Base-by-base conservation (phyloP, 2,329 filamentous ascomycete species). In the Fusarium azukiicola region DNA sequence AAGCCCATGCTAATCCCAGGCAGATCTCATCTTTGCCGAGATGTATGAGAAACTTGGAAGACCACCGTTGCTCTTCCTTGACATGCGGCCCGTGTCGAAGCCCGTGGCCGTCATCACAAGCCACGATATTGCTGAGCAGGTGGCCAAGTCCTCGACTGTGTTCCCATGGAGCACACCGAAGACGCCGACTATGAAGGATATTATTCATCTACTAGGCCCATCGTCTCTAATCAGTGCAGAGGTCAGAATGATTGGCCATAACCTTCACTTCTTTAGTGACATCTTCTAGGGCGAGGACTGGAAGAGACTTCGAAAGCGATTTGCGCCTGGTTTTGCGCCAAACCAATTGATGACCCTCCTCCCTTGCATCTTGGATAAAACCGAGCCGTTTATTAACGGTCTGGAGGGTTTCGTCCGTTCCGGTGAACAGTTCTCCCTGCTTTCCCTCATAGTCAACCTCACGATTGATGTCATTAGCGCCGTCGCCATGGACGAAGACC, bases 51-150 rank as follows among this genome's bases (percentile, higher is more conserved):
- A 76, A 2, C 69, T 86, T 14, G 86, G 84, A 1, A 83, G 82
- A 13, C 87, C 87, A 9, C 81, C 86, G 3, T 44, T 87, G 27
- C 79, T 87, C 69, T 67, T 87, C 1, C 27, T 87, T 17, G 87
- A 89, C 56, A 72, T 87, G 9, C 83, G 87, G 17, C 87, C 88
- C 5, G 54, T 85, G n/a, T 77, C 69, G 21, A 81, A 74, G 14
- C 84, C 87, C 16, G 81, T 89, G 75, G 71, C 85, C 16, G n/a
- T 88, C 27, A 69, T 89, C 17, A 73, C 74, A 17, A 84, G 76
- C 72, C 84, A 87, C 23, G 64, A 50, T 8, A 27, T 67, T 67
- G 64, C 64, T 36, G 64, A 67, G 21, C 46, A 67, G 23, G 44
- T 67, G 11, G n/a, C 46, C 14, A 67, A 67, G 23, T 50, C 46